Percentiles rank a stretch among this genome's conserved stretches.
Conservation (phyloP, 2,329 filamentous ascomycete genomes). For the Fusarium sp. region DNA sequence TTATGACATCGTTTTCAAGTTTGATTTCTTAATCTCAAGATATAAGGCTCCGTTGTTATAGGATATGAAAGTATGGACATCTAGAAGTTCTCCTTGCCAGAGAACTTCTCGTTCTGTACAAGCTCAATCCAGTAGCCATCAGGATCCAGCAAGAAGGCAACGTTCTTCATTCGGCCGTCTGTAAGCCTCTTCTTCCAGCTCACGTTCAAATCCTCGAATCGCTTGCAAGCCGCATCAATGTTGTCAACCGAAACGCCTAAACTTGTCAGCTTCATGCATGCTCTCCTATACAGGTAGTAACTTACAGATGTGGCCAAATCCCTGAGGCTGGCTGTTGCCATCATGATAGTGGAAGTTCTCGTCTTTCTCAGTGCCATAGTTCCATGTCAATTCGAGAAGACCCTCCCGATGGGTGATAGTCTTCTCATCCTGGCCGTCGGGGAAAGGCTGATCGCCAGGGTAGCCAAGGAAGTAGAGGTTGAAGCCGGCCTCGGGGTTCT, state of each 20-base stretch:
- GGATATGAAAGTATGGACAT: not conserved
- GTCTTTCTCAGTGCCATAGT: slow-evolving; percentile 86
- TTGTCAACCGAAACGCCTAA: slow-evolving; percentile 86
- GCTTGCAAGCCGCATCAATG: slow-evolving; percentile 84
- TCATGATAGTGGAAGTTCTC: slow-evolving; percentile 87
- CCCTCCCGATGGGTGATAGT: slow-evolving; percentile 78
- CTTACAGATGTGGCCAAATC: slow-evolving; percentile 92
- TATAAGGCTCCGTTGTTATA: not conserved
- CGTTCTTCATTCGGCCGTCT: slow-evolving; percentile 91
- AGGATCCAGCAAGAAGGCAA: slow-evolving; percentile 90
- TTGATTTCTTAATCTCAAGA: not conserved
- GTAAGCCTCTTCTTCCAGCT: slow-evolving; percentile 96
- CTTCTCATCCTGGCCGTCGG: slow-evolving; percentile 55
- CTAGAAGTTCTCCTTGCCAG: slow-evolving; percentile 64
- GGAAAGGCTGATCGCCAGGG: slow-evolving; percentile 63
- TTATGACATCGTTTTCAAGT: not conserved
- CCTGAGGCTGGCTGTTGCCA: slow-evolving; percentile 90
- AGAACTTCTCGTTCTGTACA: slow-evolving; percentile 81
- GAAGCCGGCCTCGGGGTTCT: slow-evolving; percentile 78
- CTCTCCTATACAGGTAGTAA: slow-evolving; percentile 24
- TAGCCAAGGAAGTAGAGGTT: slow-evolving; percentile 96
- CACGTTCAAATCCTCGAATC: slow-evolving; percentile 84
- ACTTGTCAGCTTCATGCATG: slow-evolving; percentile 31
- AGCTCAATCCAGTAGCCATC: slow-evolving; percentile 86
- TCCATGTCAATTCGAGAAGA: slow-evolving; percentile 89